These are phyloP conservation scores for Tanacetum coccineum DNA, from an alignment of 129 eudicot species.

Conservation along the genomic window DNA sequence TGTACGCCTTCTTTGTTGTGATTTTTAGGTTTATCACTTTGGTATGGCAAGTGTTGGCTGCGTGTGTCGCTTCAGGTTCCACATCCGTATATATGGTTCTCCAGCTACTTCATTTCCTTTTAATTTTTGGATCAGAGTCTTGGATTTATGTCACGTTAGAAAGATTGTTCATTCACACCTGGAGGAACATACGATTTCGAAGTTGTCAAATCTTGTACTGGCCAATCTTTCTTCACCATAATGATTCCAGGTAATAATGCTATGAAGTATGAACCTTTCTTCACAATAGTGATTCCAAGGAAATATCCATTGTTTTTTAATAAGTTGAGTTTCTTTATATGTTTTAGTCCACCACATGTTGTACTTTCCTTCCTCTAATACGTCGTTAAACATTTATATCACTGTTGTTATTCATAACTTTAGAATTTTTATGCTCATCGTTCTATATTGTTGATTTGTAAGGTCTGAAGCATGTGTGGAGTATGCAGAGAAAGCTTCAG, in stretches of 20 bases:
- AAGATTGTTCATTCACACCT: constrained; percentile 53
- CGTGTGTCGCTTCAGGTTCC: constrained; percentile 55
- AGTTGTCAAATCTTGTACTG: constrained; percentile 80
- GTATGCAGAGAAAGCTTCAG: constrained; percentile 77
- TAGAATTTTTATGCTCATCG: constrained; percentile 11
- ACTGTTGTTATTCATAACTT: too few relatives aligned
- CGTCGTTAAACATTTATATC: too few relatives aligned
- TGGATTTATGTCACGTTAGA: constrained; percentile 22
- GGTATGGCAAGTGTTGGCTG: constrained; percentile 56
- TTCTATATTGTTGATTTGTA: constrained; percentile 20
- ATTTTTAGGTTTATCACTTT: constrained; percentile 51
- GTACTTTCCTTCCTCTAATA: too few relatives aligned
- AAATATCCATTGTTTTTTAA: too few relatives aligned
- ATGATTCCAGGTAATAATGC: constrained; percentile 54
- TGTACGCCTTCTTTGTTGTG: constrained; percentile 12
- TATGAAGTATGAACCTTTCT: constrained; percentile 10
- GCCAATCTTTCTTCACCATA: constrained; percentile 65
- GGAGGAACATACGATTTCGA: constrained; percentile 52
- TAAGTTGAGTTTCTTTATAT: too few relatives aligned
- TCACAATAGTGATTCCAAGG: too few relatives aligned
- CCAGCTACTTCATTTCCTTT: constrained; percentile 45
- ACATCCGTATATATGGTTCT: constrained; percentile 52
- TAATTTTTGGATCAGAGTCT: constrained; percentile 32
- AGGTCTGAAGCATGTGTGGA: constrained; percentile 83
- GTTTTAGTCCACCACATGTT: too few relatives aligned